These are phyloP conservation scores for Apiotrichum gamsii DNA, from an alignment of 1,284 basidiomycete species.

Conservation along the genomic window DNA sequence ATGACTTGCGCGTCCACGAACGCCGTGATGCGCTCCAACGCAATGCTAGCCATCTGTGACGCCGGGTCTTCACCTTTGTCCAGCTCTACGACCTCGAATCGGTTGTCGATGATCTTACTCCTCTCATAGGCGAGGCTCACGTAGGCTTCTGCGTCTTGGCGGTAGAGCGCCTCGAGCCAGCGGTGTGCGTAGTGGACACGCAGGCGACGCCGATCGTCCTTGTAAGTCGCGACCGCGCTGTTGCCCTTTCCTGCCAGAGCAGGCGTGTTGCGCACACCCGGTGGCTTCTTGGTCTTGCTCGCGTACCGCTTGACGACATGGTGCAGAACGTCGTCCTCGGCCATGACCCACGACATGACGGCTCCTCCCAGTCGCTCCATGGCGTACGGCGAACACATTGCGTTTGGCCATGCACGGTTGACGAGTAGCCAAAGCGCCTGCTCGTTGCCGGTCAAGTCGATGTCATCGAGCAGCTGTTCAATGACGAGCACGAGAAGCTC, in stretches of 20 bases:
- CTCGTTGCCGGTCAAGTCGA: slow-evolving; percentile 68
- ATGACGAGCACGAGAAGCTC: slow-evolving; percentile 64
- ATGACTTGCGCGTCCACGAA: slow-evolving; percentile 46
- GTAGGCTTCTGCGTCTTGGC: slow-evolving; percentile 53
- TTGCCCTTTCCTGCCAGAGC: slow-evolving; percentile 52
- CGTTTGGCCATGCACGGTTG: slow-evolving; percentile 64
- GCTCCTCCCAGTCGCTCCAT: slow-evolving; percentile 47
- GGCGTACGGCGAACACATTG: slow-evolving; percentile 62
- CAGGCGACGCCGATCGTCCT: slow-evolving; percentile 59
- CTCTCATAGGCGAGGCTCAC: slow-evolving; percentile 36
- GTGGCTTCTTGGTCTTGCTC: slow-evolving; percentile 47
- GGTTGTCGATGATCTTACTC: slow-evolving; percentile 19
- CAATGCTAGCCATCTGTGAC: slow-evolving; percentile 23
- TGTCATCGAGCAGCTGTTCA: slow-evolving; percentile 62
- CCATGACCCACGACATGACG: slow-evolving; percentile 50
- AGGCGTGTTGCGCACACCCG: slow-evolving; percentile 57
- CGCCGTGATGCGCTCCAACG: slow-evolving; percentile 27
- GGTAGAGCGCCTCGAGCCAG: slow-evolving; percentile 62
- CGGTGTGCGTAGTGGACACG: slow-evolving; percentile 54
- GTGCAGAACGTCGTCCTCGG: slow-evolving; percentile 49
- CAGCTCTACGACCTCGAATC: slow-evolving; percentile 6
- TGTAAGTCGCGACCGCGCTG: slow-evolving; percentile 49
- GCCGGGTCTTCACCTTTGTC: slow-evolving; percentile 12
- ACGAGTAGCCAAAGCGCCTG: slow-evolving; percentile 60
- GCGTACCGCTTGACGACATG: slow-evolving; percentile 34